Conservation (phyloP, 148 eudicot species). For the Camellia japonica region DNA sequence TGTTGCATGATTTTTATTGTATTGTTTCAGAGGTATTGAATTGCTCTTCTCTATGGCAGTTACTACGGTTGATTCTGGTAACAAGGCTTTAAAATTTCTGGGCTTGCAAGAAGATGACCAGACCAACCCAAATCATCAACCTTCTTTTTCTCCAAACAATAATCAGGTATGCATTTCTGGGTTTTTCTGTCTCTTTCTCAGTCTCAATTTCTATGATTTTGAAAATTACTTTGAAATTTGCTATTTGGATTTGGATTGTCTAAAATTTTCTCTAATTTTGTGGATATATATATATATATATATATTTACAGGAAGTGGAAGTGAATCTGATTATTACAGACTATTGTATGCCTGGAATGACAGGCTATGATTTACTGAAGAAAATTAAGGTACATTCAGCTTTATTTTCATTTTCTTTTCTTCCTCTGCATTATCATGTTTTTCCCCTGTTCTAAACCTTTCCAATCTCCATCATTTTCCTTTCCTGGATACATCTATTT, state of each 20-base stretch:
- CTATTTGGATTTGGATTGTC: not conserved
- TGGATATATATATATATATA: not conserved
- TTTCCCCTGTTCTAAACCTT: constrained; percentile 2
- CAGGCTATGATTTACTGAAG: constrained; percentile 96
- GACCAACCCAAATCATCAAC: constrained; percentile 34
- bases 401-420: constrained; percentile 16
- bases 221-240: not conserved
- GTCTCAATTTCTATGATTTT: not conserved
- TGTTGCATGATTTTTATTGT: not conserved
- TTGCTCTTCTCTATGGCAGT: constrained; percentile 40
- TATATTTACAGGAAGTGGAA: constrained; percentile 53
- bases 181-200: not conserved
- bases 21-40: not conserved
- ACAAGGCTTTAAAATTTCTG: constrained; percentile 81
- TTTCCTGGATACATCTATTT: constrained; percentile 12
- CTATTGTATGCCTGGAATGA: constrained; percentile 98
- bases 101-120: constrained; percentile 57
- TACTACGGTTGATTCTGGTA: constrained; percentile 96
- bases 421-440: not conserved
- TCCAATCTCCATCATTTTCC: constrained; percentile 7
- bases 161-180: constrained; percentile 37
- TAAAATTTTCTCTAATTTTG: not conserved
- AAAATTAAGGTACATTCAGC: constrained; percentile 71
- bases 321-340: constrained; percentile 93
- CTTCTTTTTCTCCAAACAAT: constrained; percentile 47